Evolutionary conservation across 2,329 filamentous ascomycete genomes (phyloP).

Genomic region (Xylariaceae sp.): DNA sequence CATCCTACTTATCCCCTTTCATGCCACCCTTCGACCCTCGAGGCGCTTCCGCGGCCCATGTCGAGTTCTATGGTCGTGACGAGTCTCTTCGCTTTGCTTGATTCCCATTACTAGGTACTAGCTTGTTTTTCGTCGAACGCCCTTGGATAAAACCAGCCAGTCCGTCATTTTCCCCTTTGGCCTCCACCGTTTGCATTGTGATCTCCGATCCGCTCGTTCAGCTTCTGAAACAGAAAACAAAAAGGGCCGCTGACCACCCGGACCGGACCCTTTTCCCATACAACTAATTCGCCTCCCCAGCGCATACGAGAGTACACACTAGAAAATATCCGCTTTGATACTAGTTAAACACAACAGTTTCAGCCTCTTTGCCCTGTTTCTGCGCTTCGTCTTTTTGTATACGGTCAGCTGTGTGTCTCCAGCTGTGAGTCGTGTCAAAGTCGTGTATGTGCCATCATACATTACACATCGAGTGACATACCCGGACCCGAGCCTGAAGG

Average conservation of each 20-base stretch:
- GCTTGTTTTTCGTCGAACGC: not conserved
- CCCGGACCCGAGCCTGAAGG: conserved; percentile 14
- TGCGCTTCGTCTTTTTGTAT: not conserved
- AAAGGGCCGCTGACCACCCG: conserved; percentile 1
- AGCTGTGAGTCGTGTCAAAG: too few relatives aligned
- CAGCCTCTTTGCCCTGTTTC: conserved; percentile 15
- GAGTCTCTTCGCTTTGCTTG: not conserved
- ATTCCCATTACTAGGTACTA: not conserved
- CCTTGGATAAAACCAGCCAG: not conserved
- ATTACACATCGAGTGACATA: conserved; percentile 11
- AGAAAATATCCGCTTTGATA: conserved; percentile 13
- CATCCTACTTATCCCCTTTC: conserved; percentile 2
- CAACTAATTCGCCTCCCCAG: not conserved
- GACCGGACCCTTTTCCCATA: not conserved
- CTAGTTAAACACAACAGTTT: conserved; percentile 22
- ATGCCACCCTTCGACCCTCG: conserved; percentile 8
- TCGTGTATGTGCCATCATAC: conserved; percentile 14
- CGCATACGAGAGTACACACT: not conserved
- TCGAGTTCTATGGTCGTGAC: not conserved
- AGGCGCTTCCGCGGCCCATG: not conserved
- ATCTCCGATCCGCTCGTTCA: conserved; percentile 3
- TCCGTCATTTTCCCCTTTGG: not conserved
- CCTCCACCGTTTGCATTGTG: conserved; percentile 7
- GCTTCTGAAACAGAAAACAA: conserved; percentile 3
- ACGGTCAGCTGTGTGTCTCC: conserved; percentile 7